phyloP scores from a whole-genome alignment of 345 rosid species.

The Citrus medica region DNA sequence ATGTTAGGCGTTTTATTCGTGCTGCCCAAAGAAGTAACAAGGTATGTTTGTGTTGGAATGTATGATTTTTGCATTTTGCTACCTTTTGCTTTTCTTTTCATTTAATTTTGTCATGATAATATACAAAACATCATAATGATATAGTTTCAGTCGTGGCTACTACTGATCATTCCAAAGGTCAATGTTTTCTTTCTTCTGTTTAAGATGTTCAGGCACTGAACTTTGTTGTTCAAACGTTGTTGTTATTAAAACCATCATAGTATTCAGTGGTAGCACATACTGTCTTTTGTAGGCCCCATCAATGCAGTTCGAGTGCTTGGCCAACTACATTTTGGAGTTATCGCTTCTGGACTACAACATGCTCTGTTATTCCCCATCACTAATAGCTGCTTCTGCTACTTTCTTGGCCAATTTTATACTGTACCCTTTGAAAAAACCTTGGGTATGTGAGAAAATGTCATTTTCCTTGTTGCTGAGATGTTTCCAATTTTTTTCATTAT shows the following conservation, averaged over 20 bases:
- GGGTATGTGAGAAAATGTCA: constrained; percentile 20
- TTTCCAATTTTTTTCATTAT: neutral
- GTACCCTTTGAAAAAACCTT: constrained; percentile 28
- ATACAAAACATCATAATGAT: neutral
- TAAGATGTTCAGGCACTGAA: neutral
- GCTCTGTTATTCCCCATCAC: constrained; percentile 31
- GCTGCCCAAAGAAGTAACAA: constrained; percentile 21
- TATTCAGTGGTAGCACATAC: neutral
- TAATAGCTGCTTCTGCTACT: constrained; percentile 32
- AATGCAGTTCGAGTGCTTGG: constrained; percentile 37
- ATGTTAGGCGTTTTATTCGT: constrained; percentile 23
- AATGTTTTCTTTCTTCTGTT: neutral
- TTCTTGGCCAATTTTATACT: constrained; percentile 35
- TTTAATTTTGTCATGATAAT: neutral
- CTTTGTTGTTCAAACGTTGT: neutral
- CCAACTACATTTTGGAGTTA: constrained; percentile 31
- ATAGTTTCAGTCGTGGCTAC: neutral
- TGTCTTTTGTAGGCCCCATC: constrained; percentile 18
- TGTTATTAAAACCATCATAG: neutral
- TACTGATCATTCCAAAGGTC: neutral
- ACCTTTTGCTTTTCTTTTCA: neutral
- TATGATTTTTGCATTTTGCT: neutral
- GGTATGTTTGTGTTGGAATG: constrained; percentile 13
- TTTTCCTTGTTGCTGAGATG: neutral
- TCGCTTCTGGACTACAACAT: constrained; percentile 31